A percentile compares a stretch with the other conserved stretches of the same genome.
Conservation (phyloP, 805 yeast genomes). For the Lachancea meyersii region DNA sequence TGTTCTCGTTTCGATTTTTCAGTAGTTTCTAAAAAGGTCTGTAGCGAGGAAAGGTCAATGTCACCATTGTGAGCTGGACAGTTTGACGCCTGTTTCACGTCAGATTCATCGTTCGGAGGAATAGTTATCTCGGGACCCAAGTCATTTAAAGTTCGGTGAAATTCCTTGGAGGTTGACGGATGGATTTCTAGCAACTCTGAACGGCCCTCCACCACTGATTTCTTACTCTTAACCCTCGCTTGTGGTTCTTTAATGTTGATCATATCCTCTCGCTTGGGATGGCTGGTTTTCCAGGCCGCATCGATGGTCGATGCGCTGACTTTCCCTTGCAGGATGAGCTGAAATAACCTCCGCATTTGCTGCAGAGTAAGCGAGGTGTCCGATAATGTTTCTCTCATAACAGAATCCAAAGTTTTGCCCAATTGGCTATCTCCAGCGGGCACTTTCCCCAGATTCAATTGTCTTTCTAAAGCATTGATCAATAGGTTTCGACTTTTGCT, state of each 20-base stretch:
- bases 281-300: conserved; percentile 8
- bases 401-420: background rate
- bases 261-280: conserved; percentile 4
- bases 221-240: background rate
- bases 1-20: conserved; percentile 20
- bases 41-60: conserved; percentile 16
- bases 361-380: conserved; percentile 6
- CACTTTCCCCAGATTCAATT: background rate
- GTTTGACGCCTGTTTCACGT: background rate
- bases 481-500: background rate
- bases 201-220: background rate
- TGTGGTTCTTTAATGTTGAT: conserved; percentile 14
- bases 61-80: background rate
- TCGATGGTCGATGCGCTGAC: conserved; percentile 13
- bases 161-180: conserved; percentile 10
- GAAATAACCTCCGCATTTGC: conserved; percentile 10
- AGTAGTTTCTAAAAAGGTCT: conserved; percentile 18
- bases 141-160: conserved; percentile 1
- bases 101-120: background rate
- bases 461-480: background rate
- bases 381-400: background rate
- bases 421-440: background rate
- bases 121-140: background rate
- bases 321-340: conserved; percentile 17
- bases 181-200: conserved; percentile 11